phyloP scores from a whole-genome alignment of 2,329 filamentous ascomycete species.

The Phialemoniopsis sp. region DNA sequence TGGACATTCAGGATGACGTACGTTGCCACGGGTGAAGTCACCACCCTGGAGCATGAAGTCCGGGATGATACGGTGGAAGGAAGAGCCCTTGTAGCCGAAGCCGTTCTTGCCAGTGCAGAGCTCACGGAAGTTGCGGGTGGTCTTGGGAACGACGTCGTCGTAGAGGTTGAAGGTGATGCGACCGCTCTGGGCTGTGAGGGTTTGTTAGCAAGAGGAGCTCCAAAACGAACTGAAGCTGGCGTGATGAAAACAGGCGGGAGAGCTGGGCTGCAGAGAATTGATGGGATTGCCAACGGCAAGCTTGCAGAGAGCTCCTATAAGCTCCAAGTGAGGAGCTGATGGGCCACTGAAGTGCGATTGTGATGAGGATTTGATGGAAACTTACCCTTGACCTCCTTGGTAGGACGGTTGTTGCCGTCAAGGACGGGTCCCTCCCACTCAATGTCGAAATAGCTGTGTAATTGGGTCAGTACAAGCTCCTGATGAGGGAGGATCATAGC shows the following conservation, averaged over 20 bases:
- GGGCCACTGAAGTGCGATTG: conserved; percentile 7
- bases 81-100: conserved; percentile 76
- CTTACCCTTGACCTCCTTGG: conserved; percentile 57
- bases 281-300: no score
- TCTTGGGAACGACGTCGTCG: conserved; percentile 84
- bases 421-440: conserved; percentile 70
- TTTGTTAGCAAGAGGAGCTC: no score
- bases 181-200: conserved; percentile 20
- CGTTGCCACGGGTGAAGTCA: conserved; percentile 91
- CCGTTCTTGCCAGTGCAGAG: conserved; percentile 80
- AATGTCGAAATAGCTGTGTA: conserved; percentile 64
- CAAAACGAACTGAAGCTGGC: no score
- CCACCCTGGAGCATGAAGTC: conserved; percentile 95
- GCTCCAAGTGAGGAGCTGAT: no score
- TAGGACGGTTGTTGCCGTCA: conserved; percentile 53
- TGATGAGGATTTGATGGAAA: conserved; percentile 12
- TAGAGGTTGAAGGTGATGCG: conserved; percentile 75
- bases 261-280: no score
- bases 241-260: no score
- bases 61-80: conserved; percentile 91
- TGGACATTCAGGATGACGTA: conserved; percentile 40
- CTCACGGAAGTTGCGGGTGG: conserved; percentile 77
- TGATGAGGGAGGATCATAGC: not conserved
- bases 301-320: conserved; percentile 6
- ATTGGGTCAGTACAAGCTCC: conserved; percentile 5